Evolutionary conservation across 1,284 basidiomycete genomes (phyloP), one percentile per base, ranked within the genome.

Genomic region (Macrocystidia cucumis): DNA sequence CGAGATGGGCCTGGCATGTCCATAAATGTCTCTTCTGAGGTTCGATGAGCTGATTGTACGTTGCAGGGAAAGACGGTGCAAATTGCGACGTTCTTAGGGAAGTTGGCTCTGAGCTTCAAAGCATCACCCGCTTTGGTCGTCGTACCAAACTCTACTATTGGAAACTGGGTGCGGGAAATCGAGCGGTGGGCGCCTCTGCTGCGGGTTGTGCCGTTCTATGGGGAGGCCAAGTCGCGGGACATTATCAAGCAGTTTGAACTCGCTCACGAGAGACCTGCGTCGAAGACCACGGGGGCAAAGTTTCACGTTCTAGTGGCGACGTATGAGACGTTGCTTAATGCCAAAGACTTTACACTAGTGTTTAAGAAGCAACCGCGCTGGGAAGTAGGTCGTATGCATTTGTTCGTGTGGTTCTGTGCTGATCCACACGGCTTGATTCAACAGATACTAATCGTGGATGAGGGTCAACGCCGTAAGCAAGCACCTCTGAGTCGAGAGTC

Each of bases 121-220:
- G 74, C 81, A 0, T 83, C 71, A 39, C 95, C 95, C 1, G 79
- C 78, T 34, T 69, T 98, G 9, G 79, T 98, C 11, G 80, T 96
- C 3, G 95, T 98, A 3, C 95, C 95, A 0, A 96, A 98, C 53
- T 90, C 89, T 2, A 95, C 91, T 0, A 78, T 96, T 40, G 82
- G 83, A 28, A 97, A 90, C 56, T 92, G 78, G 78, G 68, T 82
- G 17, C 67, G 79, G 29, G 95, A 98, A 54, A 91, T 98, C 48
- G 82, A 89, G 49, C 79, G 84, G 43, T 98, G 95, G 95, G 87
- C 91, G 1, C 84, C 89, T 3, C 66, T 69, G 29, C 64, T 95
- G 29, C 67, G 88, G 35, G 83, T 87, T 35, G 82, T 91, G 17
- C 83, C 90, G 1, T 89, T 85, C 61, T 81, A 79, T 44, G 87